A percentile compares a stretch with the other conserved stretches of the same genome.
Evolutionary conservation across 345 rosid species (phyloP).

Genomic region (Lepidium didymum): DNA sequence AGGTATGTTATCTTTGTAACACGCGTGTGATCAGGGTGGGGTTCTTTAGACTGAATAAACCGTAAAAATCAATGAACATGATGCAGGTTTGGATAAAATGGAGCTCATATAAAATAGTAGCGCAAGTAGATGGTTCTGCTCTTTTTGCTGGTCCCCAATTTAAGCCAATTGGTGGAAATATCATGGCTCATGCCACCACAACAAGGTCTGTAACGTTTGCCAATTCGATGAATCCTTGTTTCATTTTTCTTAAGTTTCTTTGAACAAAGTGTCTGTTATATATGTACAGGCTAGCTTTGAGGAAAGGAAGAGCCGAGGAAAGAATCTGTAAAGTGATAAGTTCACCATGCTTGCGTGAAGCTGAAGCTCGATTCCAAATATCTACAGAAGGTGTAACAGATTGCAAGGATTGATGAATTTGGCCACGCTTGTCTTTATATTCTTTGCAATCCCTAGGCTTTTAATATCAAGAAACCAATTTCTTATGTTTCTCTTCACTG

Average conservation of each 20-base stretch:
- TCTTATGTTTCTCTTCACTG: neutral
- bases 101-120: slow-evolving; percentile 93
- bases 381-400: slow-evolving; percentile 81
- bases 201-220: slow-evolving; percentile 51
- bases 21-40: neutral
- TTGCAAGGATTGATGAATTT: slow-evolving; percentile 54
- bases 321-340: slow-evolving; percentile 96
- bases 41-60: neutral
- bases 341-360: slow-evolving; percentile 91
- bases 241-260: neutral
- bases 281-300: slow-evolving; percentile 57
- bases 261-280: neutral
- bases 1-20: slow-evolving; percentile 35
- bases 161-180: slow-evolving; percentile 95
- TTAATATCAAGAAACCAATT: neutral
- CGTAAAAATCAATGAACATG: neutral
- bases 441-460: neutral
- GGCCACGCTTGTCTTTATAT: neutral
- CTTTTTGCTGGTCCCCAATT: slow-evolving; percentile 95
- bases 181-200: slow-evolving; percentile 99
- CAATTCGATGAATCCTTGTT: neutral
- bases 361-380: slow-evolving; percentile 89
- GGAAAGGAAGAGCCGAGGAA: slow-evolving; percentile 96
- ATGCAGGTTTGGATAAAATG: slow-evolving; percentile 81
- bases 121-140: slow-evolving; percentile 98